Evolutionary conservation across 2,329 filamentous ascomycete genomes (phyloP), one percentile per base, ranked within the genome.

Genomic region (Helotiales sp.): DNA sequence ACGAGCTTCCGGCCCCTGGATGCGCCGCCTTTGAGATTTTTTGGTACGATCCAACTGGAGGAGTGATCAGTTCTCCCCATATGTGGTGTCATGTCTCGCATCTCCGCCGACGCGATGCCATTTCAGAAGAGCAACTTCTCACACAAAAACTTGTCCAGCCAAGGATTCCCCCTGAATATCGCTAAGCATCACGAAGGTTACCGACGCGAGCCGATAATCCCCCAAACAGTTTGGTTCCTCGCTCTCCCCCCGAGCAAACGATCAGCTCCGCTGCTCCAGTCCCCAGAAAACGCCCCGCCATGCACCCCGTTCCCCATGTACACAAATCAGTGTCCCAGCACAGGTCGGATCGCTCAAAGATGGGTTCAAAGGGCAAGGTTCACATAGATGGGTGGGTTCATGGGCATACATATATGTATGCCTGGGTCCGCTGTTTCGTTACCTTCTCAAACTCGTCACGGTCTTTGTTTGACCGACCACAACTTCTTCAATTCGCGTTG

Each of bases 281-380:
- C 47, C 47, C 47, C 10, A 6, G 45, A 47, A 50, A 26, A 24
- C 47, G 47, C 47, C 47, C 47, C 47, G 47, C 47, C 47, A 50
- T 50, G 47, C 47, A 50, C 47, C 47, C 47, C 47, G 47, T 50
- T 50, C 47, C 22, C 47, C 47, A 50, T 13, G 47, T 17, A 49
- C 45, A 26, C 45, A 20, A 49, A 24, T 49, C 45, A 49, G 45
- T 49, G 5, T 40, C 13, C 6, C n/a, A 47, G 45, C 20, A 24
- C 20, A 22, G 45, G 47, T 50, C 47, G 22, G 47, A 22, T 50
- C 47, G 22, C 24, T 50, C 47, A 50, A 50, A 26, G 47, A 50
- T 50, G 47, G 47, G 10, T 24, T 50, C 22, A 11, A 26, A 40
- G 13, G 37, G 37, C 37, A 40, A 40, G 47, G 22, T 24, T 50